A percentile compares a stretch with the other conserved stretches of the same genome.
Conservation (phyloP, 495 filamentous ascomycete genomes). For the Penicillium canescens region DNA sequence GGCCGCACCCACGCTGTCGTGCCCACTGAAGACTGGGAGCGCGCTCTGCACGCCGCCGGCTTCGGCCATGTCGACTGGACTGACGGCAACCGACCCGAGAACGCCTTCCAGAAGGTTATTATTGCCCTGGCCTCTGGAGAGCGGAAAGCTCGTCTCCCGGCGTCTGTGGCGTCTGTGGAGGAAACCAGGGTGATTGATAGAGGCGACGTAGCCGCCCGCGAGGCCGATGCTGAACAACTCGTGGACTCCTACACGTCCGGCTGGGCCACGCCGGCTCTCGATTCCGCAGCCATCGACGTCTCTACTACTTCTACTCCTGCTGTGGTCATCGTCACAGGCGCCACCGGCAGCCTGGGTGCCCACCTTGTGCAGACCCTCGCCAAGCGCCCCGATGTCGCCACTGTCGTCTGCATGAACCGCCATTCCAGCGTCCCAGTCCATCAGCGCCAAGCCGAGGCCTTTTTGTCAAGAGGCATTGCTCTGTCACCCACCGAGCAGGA, state of each 20-base stretch:
- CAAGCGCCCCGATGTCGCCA: conserved; percentile 27
- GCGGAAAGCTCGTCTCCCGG: conserved; percentile 12
- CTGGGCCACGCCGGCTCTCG: conserved; percentile 14
- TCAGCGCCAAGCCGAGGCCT: conserved; percentile 1
- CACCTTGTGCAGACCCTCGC: conserved; percentile 46
- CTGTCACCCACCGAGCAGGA: neutral
- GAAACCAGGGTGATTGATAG: too few species aligned
- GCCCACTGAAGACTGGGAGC: conserved; percentile 34
- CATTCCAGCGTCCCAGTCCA: neutral
- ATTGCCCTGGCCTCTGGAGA: conserved; percentile 44
- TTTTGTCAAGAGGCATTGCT: neutral
- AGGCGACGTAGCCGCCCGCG: conserved; percentile 8
- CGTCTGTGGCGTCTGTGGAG: neutral
- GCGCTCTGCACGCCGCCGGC: conserved; percentile 37
- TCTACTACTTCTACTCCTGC: neutral
- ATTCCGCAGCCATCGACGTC: neutral
- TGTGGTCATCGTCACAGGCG: conserved; percentile 52
- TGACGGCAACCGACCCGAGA: conserved; percentile 42
- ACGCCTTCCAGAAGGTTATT: conserved; percentile 41
- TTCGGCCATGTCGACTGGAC: conserved; percentile 52
- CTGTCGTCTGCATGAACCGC: conserved; percentile 10
- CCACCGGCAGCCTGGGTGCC: conserved; percentile 51
- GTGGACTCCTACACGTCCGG: conserved; percentile 26
- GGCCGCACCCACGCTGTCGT: conserved; percentile 47
- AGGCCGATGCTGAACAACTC: conserved; percentile 26